Evolutionary conservation across 2,329 filamentous ascomycete species (phyloP).

Genomic region (Diaporthe nobilis): DNA sequence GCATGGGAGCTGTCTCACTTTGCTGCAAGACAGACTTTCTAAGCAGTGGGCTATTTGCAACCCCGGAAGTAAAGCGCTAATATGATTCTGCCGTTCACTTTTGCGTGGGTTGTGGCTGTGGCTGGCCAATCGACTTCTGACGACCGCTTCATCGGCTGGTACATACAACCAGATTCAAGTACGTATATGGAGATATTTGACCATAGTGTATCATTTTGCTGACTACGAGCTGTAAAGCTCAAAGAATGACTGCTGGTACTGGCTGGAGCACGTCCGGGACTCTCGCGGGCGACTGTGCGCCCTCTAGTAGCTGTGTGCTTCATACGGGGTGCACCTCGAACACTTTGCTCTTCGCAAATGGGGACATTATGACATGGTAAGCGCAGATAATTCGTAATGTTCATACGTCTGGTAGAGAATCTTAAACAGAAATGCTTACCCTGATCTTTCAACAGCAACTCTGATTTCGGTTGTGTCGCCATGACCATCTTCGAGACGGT

Average conservation of each 20-base stretch:
- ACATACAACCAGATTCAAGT: no score
- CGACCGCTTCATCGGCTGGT: no score
- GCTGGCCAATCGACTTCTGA: no score
- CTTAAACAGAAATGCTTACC: background rate
- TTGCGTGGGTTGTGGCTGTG: no score
- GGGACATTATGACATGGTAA: background rate
- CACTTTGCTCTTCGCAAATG: background rate
- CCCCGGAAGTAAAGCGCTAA: no score
- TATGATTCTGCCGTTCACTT: no score
- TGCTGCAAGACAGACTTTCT: no score
- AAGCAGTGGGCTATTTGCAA: no score
- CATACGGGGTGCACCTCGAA: background rate
- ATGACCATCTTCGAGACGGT: background rate
- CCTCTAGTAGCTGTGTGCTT: background rate
- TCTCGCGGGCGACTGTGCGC: background rate
- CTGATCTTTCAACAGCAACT: background rate
- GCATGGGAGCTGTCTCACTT: no score
- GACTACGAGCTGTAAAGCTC: background rate
- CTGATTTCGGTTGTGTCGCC: background rate
- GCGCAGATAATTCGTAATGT: no score
- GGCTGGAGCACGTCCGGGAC: background rate
- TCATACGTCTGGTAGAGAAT: no score
- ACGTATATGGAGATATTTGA: no score
- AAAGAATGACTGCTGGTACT: background rate
- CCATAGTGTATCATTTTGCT: background rate